Evolutionary conservation across 306 rosid species (phyloP).

Genomic region (Potentilla sterilis): DNA sequence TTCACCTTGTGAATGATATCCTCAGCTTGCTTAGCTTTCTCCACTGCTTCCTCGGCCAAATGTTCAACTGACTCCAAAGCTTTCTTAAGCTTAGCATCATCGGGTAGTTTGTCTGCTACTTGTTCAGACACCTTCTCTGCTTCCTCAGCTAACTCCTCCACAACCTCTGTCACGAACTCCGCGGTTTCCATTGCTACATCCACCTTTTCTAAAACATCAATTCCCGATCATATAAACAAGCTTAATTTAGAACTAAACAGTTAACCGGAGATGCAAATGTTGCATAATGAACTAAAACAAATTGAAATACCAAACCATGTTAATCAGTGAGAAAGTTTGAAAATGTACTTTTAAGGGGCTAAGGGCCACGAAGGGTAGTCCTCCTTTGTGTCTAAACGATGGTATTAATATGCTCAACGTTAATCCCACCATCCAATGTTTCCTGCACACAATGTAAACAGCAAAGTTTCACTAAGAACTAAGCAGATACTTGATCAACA

Average conservation of each 20-base stretch:
- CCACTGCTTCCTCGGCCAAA: not conserved
- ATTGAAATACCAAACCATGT: too few species aligned
- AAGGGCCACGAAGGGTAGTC: not conserved
- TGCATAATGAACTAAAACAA: not conserved
- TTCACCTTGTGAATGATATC: too few species aligned
- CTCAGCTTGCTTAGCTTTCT: not conserved
- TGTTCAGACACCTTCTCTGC: conserved; percentile 12
- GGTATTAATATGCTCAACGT: conserved; percentile 5
- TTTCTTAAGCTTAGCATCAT: conserved; percentile 15
- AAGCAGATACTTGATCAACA: not conserved
- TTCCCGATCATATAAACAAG: not conserved
- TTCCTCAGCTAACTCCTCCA: conserved; percentile 14
- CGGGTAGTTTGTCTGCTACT: conserved; percentile 9
- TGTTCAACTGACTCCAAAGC: conserved; percentile 13
- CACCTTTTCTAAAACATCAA: conserved; percentile 2
- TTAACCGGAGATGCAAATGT: not conserved
- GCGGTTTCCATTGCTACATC: conserved; percentile 3
- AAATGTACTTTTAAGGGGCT: conserved; percentile 2
- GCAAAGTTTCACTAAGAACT: not conserved
- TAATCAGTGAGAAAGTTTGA: not conserved
- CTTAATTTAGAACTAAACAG: not conserved
- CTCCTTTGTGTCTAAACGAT: conserved; percentile 15
- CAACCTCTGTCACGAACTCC: conserved; percentile 16
- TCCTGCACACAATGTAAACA: conserved; percentile 1
- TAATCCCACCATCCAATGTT: conserved; percentile 14